Evolutionary conservation across 768 basidiomycete genomes (phyloP), one percentile per base, ranked within the genome.

Genomic region (Rhizopogon vesiculosus): DNA sequence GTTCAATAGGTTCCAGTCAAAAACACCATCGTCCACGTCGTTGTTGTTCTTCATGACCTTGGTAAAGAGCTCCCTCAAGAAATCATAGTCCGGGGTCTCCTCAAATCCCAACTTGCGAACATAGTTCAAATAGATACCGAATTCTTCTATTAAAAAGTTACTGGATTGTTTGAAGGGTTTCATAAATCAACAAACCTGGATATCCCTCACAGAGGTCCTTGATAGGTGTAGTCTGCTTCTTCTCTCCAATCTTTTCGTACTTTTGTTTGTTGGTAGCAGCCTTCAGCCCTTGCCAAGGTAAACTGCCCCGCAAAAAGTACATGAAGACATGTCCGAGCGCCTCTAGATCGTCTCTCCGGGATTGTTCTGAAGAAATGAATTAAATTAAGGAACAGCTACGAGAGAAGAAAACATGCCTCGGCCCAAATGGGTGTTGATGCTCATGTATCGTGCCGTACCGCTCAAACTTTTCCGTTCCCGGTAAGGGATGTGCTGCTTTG

Each of bases 201-300:
- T 88, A 94, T 55, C 93, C 91, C 64, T 98, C 97, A 65, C 89
- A 93, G 25, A 99, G 80, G 67, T 99, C 97, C 75, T 93, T 96
- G 72, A 99, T 98, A 7, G 90, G 89, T 29, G 97, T 98, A 13
- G 90, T 91, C 76, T 98, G 97, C 81, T 93, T 99, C 87, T 99
- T 99, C 79, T 99, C 96, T 60, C 96, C 96, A 71, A 99, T 99
- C 81, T 98, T 99, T 80, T 99, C 96, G 76, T 99, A 99, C 79
- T 98, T 93, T 72, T 98, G 97, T 78, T 99, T 99, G 80, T 99
- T 98, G 50, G 95, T 99, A 29, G 97, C 97, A 35, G 97, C 97
- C 75, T 98, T 98, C 56, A 99, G 82, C 55, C 97, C 97, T 69
- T 99, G 97, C 97, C 97, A 99, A 22, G 97, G 97, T 52, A 99